Evolutionary conservation across 345 rosid genomes (phyloP).

Genomic region (Ceriops tagal): DNA sequence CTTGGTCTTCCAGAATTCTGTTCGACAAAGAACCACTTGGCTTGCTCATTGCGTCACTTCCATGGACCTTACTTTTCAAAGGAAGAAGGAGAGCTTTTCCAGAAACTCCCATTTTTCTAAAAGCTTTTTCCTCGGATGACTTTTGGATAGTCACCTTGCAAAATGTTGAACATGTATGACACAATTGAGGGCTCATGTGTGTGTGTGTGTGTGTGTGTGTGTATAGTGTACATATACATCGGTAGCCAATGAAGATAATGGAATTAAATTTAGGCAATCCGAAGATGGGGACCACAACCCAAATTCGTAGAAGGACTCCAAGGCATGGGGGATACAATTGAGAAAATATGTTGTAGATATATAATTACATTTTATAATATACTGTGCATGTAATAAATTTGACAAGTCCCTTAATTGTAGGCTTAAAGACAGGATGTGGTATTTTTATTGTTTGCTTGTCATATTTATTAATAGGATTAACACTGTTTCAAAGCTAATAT

Average conservation of each 20-base stretch:
- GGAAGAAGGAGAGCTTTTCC: constrained; percentile 19
- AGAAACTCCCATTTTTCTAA: constrained; percentile 30
- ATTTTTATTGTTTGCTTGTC: too few relatives aligned
- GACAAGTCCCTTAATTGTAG: too few relatives aligned
- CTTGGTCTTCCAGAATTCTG: constrained; percentile 24
- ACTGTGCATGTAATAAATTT: too few relatives aligned
- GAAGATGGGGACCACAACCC: constrained; percentile 18
- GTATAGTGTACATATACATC: constrained; percentile 28
- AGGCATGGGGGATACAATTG: constrained; percentile 39
- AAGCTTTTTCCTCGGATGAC: neutral
- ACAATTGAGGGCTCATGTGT: constrained; percentile 4
- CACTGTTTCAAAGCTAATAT: constrained; percentile 39
- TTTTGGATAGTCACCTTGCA: neutral
- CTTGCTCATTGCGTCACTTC: constrained; percentile 10
- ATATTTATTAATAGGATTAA: too few relatives aligned
- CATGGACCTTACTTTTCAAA: constrained; percentile 19
- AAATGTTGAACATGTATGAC: constrained; percentile 13
- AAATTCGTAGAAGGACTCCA: constrained; percentile 32
- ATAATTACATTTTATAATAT: too few relatives aligned
- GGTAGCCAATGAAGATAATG: constrained; percentile 31
- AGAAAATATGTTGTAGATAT: constrained; percentile 5
- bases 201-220: neutral
- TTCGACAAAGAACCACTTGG: constrained; percentile 10
- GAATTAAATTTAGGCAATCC: constrained; percentile 3
- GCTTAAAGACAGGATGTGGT: too few relatives aligned